Conservation (phyloP, 768 basidiomycete genomes). For the Guyanaporus albipodus region DNA sequence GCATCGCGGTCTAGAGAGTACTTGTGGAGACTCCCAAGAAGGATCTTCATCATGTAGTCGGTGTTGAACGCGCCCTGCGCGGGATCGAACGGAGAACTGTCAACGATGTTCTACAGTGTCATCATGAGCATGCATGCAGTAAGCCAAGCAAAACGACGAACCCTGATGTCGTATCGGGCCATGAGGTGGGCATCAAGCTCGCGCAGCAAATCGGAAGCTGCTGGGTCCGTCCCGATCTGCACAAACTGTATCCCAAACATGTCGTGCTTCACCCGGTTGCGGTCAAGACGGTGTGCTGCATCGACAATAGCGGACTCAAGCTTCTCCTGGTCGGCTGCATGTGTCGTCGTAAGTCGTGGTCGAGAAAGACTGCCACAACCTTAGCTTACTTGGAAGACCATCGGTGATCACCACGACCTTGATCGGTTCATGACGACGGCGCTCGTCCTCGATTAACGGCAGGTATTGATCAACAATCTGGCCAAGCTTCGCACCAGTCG, state of each 20-base stretch:
- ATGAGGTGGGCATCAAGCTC: constrained; percentile 39
- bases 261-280: constrained; percentile 29
- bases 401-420: constrained; percentile 37
- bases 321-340: constrained; percentile 27
- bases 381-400: constrained; percentile 37
- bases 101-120: constrained; percentile 42
- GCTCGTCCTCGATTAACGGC: constrained; percentile 27
- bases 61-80: constrained; percentile 29
- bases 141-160: constrained; percentile 4
- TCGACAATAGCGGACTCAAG: constrained; percentile 32
- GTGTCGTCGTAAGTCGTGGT: neutral
- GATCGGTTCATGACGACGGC: constrained; percentile 32
- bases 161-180: constrained; percentile 30
- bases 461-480: constrained; percentile 37
- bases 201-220: constrained; percentile 37
- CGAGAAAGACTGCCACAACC: neutral
- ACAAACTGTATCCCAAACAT: constrained; percentile 46
- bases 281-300: constrained; percentile 39
- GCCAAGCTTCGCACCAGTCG: constrained; percentile 36
- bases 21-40: constrained; percentile 26
- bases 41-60: constrained; percentile 35
- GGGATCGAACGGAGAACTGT: constrained; percentile 39
- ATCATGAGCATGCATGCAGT: neutral
- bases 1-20: constrained; percentile 16
- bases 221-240: constrained; percentile 40